Conservation (phyloP, 106 monocot genomes). For the Gastrodia elata region DNA sequence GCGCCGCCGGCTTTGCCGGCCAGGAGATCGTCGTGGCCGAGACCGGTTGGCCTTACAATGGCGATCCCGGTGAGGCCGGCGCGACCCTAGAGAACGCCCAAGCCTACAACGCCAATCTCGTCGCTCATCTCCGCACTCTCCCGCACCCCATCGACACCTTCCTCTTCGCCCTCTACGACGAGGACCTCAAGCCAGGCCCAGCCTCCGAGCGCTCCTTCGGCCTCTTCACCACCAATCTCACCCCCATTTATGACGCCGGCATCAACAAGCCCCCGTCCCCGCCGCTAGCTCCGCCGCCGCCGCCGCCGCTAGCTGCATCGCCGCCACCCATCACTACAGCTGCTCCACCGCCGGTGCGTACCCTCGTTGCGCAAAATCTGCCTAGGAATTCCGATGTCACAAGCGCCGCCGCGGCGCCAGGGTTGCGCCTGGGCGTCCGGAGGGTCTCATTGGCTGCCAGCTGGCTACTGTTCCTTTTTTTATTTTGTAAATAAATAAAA, state of each 20-base stretch:
- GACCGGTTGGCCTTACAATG: constrained; percentile 44
- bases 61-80: constrained; percentile 22
- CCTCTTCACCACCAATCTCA: constrained; percentile 22
- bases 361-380: neutral
- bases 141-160: constrained; percentile 31
- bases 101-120: constrained; percentile 23
- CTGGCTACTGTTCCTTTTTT: too few species aligned
- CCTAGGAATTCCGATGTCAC: neutral
- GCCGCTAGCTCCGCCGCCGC: neutral
- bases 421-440: too few species aligned
- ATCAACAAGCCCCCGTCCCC: neutral
- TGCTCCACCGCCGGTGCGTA: neutral
- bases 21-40: constrained; percentile 39
- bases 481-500: too few species aligned
- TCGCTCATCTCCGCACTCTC: constrained; percentile 23
- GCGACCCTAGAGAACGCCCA: constrained; percentile 29
- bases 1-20: constrained; percentile 7
- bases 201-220: constrained; percentile 42
- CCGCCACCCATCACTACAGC: neutral
- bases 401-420: neutral
- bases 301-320: neutral
- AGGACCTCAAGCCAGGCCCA: constrained; percentile 49
- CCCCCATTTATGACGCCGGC: constrained; percentile 31
- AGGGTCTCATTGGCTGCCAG: too few species aligned
- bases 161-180: constrained; percentile 42